Conservation (phyloP, 257 asterid genomes). For the Salvia splendens region DNA sequence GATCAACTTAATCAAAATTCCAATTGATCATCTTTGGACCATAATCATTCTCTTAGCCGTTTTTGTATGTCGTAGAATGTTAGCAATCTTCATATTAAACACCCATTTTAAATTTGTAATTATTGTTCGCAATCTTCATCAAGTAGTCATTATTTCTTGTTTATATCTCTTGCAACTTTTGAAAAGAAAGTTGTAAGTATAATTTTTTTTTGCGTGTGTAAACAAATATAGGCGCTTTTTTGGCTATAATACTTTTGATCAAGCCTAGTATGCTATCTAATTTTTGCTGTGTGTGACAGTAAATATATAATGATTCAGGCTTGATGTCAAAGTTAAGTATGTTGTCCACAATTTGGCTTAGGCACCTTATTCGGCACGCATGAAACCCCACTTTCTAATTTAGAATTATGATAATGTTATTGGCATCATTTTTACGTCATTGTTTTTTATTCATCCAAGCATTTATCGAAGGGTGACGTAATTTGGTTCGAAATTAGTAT, state of each 20-base stretch:
- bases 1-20: background rate
- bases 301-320: conserved; percentile 52
- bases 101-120: too few species aligned
- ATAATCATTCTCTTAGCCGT: conserved; percentile 1
- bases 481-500: too few species aligned
- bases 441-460: background rate
- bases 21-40: too few species aligned
- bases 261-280: conserved; percentile 27
- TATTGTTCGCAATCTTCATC: too few species aligned
- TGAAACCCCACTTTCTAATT: conserved; percentile 10
- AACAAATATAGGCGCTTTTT: background rate
- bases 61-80: conserved; percentile 16
- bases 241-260: conserved; percentile 22
- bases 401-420: background rate
- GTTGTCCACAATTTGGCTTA: conserved; percentile 35
- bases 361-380: too few species aligned
- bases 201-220: too few species aligned
- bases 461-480: background rate
- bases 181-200: background rate
- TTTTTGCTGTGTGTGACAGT: conserved; percentile 20
- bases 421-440: conserved; percentile 37
- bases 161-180: background rate
- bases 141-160: too few species aligned
- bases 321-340: conserved; percentile 76
- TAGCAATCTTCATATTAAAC: conserved; percentile 9